Evolutionary conservation across 2,329 filamentous ascomycete species (phyloP).

Genomic region (Moelleriella libera): DNA sequence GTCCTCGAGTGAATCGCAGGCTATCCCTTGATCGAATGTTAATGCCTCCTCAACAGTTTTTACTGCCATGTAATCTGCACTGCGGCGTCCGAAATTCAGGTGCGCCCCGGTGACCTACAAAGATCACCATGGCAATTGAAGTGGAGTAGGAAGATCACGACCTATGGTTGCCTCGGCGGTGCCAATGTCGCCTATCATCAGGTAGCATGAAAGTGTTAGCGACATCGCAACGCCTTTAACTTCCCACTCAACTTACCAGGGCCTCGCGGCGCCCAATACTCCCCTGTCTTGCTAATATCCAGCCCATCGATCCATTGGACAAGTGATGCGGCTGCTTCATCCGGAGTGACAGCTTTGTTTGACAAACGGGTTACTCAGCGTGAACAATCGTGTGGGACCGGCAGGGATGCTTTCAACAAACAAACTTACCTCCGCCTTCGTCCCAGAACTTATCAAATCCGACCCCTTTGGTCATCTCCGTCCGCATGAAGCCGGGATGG

Average conservation of each 20-base stretch:
- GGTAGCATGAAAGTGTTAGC: not conserved
- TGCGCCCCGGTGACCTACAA: not conserved
- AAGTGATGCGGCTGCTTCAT: constrained; percentile 50
- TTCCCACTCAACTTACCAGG: constrained; percentile 33
- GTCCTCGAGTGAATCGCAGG: no score
- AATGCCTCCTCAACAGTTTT: no score
- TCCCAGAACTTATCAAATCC: constrained; percentile 67
- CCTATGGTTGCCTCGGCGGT: constrained; percentile 52
- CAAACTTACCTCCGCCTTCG: constrained; percentile 39
- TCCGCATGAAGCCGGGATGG: constrained; percentile 62
- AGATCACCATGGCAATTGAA: constrained; percentile 50
- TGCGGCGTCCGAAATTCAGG: not conserved
- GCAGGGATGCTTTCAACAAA: not conserved
- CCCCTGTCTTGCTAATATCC: constrained; percentile 50
- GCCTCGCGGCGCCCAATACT: constrained; percentile 62
- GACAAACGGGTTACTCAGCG: not conserved
- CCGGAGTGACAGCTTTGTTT: constrained; percentile 46
- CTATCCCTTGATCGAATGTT: no score
- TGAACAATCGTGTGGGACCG: not conserved
- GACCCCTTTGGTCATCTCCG: constrained; percentile 59
- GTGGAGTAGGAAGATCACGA: constrained; percentile 43
- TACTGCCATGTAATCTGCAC: not conserved
- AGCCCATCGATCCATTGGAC: constrained; percentile 47
- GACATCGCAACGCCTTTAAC: not conserved
- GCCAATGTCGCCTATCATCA: constrained; percentile 44